Percentiles rank a stretch among this genome's conserved stretches.
Conservation (phyloP, 1,139 yeast species). For the Trichomonascaceae sp. region DNA sequence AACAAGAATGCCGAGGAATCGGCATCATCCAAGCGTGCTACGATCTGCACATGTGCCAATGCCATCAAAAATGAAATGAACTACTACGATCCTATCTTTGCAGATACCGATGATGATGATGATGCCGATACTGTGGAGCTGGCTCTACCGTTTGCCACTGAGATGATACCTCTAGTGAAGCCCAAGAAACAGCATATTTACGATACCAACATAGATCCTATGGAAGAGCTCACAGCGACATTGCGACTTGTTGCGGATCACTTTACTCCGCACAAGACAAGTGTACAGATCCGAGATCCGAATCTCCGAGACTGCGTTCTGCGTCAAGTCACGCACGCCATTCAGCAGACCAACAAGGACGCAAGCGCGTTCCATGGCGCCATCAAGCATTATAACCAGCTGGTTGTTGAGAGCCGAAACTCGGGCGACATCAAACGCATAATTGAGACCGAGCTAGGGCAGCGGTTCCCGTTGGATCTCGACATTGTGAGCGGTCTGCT, state of each 20-base stretch:
- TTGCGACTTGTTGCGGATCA: constrained; percentile 36
- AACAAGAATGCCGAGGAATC: constrained; percentile 1
- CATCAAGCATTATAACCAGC: constrained; percentile 31
- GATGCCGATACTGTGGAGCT: constrained; percentile 3
- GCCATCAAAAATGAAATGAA: neutral
- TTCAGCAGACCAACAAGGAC: constrained; percentile 26
- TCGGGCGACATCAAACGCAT: constrained; percentile 25
- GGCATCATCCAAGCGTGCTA: constrained; percentile 1
- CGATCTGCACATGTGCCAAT: constrained; percentile 2
- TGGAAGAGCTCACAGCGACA: constrained; percentile 53
- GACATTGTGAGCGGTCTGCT: constrained; percentile 35
- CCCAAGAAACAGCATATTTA: constrained; percentile 15
- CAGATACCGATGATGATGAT: constrained; percentile 6
- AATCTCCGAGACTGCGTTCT: constrained; percentile 30
- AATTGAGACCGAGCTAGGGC: constrained; percentile 25
- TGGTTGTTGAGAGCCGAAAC: constrained; percentile 26
- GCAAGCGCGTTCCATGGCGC: constrained; percentile 22
- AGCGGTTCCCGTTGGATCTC: constrained; percentile 51
- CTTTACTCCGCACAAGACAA: constrained; percentile 32
- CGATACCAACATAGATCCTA: constrained; percentile 53
- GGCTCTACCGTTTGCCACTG: constrained; percentile 15
- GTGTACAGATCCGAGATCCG: constrained; percentile 27
- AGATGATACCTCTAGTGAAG: constrained; percentile 10
- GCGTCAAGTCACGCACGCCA: constrained; percentile 32
- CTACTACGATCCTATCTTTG: constrained; percentile 1